Percentiles rank a stretch among this genome's conserved stretches.
Evolutionary conservation across 164 flowering plant species (phyloP).

Genomic region (Umbilicus rupestris): DNA sequence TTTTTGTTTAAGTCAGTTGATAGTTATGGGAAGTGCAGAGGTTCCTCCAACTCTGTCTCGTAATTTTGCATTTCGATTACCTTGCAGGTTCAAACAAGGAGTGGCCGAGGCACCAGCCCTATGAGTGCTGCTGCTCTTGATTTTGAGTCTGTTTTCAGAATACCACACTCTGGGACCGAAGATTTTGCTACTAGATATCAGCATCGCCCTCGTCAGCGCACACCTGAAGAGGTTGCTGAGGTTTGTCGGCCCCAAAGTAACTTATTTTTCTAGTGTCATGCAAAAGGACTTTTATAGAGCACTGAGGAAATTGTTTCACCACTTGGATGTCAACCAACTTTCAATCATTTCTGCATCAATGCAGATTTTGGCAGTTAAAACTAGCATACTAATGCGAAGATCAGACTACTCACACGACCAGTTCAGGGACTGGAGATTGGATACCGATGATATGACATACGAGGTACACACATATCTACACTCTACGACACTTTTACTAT

Average conservation of each 20-base stretch:
- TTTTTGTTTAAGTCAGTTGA: too few species aligned
- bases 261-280: too few species aligned
- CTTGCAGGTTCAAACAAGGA: neutral
- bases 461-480: constrained; percentile 26
- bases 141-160: neutral
- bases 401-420: constrained; percentile 41
- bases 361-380: constrained; percentile 78
- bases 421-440: constrained; percentile 70
- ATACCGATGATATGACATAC: constrained; percentile 75
- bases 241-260: neutral
- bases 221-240: constrained; percentile 2
- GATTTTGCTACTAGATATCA: neutral
- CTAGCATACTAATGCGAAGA: constrained; percentile 48
- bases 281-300: too few species aligned
- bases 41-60: neutral
- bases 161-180: neutral
- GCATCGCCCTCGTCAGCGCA: neutral
- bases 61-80: neutral
- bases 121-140: neutral
- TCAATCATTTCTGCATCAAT: constrained; percentile 1
- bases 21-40: too few species aligned
- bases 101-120: neutral
- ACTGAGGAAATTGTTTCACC: too few species aligned
- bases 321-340: neutral
- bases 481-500: too few species aligned